These are phyloP conservation scores for Leccinum griseonigrum DNA, from an alignment of 1,284 basidiomycete species.

Conservation along the genomic window DNA sequence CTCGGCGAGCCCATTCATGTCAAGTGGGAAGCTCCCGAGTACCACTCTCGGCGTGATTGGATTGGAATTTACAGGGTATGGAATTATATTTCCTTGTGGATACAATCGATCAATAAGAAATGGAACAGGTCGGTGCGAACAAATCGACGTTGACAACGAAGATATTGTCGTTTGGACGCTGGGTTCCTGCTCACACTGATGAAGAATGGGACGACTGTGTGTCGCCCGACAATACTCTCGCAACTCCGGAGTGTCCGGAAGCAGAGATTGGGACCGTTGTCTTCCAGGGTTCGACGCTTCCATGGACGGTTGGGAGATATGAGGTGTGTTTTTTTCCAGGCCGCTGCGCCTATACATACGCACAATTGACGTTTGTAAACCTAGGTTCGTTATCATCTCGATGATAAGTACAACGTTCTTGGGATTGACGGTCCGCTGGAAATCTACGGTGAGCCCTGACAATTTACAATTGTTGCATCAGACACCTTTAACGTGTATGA, in stretches of 20 bases:
- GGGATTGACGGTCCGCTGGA: slow-evolving; percentile 80
- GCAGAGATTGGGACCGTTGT: slow-evolving; percentile 66
- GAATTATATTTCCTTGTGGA: not conserved
- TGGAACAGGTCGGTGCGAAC: slow-evolving; percentile 77
- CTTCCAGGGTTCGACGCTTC: slow-evolving; percentile 77
- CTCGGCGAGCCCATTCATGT: slow-evolving; percentile 89
- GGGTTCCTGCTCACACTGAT: slow-evolving; percentile 81
- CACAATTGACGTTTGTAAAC: slow-evolving; percentile 4
- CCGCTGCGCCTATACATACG: not conserved
- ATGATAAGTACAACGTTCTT: slow-evolving; percentile 97
- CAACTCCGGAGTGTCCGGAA: slow-evolving; percentile 37
- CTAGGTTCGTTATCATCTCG: slow-evolving; percentile 83
- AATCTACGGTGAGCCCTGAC: slow-evolving; percentile 67
- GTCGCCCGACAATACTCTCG: slow-evolving; percentile 50
- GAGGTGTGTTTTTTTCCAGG: slow-evolving; percentile 53
- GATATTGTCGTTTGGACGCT: slow-evolving; percentile 86
- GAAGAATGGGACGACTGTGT: slow-evolving; percentile 94
- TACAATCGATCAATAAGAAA: slow-evolving; percentile 4
- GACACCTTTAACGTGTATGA: not conserved
- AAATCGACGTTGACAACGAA: slow-evolving; percentile 81
- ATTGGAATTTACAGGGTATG: slow-evolving; percentile 84
- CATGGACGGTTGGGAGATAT: slow-evolving; percentile 86
- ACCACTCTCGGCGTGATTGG: slow-evolving; percentile 96
- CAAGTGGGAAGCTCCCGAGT: slow-evolving; percentile 83
- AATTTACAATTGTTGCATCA: slow-evolving; percentile 1